Conservation (phyloP, 1,139 yeast genomes). For the Saccharomycopsis phalli region DNA sequence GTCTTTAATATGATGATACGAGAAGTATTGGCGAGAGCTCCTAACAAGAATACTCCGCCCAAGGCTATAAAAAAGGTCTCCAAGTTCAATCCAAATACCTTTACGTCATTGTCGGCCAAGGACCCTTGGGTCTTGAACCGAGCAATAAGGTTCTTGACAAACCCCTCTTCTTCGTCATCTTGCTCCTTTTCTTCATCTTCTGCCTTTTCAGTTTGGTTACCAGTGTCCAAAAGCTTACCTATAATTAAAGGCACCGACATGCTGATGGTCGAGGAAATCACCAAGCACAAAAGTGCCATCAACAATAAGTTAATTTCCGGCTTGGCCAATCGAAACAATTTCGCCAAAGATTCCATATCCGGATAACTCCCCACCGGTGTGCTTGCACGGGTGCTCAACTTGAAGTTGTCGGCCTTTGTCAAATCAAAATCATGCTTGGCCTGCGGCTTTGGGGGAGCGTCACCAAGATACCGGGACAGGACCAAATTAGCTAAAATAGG, state of each 20-base stretch:
- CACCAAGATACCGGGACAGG: too few relatives aligned
- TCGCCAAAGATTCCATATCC: conserved; percentile 27
- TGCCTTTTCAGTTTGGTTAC: conserved; percentile 14
- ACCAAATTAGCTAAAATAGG: too few relatives aligned
- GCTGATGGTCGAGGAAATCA: conserved; percentile 52
- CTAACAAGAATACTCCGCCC: conserved; percentile 53
- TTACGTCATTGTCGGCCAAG: conserved; percentile 13
- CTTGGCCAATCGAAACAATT: conserved; percentile 44
- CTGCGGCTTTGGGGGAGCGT: conserved; percentile 1
- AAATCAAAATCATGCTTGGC: neutral
- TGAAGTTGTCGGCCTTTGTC: conserved; percentile 21
- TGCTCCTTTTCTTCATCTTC: conserved; percentile 21
- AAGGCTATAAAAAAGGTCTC: conserved; percentile 40
- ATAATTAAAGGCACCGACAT: conserved; percentile 76
- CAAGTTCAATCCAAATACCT: conserved; percentile 43
- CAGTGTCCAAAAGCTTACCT: conserved; percentile 67
- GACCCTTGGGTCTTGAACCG: conserved; percentile 7
- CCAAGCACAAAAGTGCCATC: conserved; percentile 54
- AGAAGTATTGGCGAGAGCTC: conserved; percentile 75
- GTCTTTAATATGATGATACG: conserved; percentile 65
- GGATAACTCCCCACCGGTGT: conserved; percentile 27
- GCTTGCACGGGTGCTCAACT: conserved; percentile 10
- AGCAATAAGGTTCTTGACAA: conserved; percentile 2
- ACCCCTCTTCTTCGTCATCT: conserved; percentile 23
- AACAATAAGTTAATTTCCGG: conserved; percentile 44